phyloP scores from a whole-genome alignment of 352 stramenopile species.

The Blastocystis sp. region DNA sequence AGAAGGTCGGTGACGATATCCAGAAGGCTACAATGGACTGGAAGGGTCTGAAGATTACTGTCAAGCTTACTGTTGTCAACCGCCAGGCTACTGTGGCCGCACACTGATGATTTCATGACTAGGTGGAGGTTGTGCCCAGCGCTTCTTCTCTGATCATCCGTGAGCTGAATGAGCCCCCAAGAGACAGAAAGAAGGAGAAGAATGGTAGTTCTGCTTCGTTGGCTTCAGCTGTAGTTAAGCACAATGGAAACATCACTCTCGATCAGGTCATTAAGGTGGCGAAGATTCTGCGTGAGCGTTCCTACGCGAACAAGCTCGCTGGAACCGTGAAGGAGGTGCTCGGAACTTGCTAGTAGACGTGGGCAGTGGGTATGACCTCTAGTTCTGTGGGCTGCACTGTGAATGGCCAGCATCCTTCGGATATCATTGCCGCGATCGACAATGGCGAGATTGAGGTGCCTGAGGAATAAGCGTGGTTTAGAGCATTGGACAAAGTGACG shows the following conservation, averaged over 20 bases:
- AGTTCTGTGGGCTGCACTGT: constrained; percentile 97
- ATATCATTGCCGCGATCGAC: constrained; percentile 90
- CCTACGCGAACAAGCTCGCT: constrained; percentile 86
- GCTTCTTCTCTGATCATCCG: constrained; percentile 97
- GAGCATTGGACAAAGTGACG: background rate
- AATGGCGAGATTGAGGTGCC: constrained; percentile 93
- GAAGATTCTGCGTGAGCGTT: constrained; percentile 90
- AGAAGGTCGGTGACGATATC: constrained; percentile 99
- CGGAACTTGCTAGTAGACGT: constrained; percentile 77
- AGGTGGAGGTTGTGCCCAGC: constrained; percentile 86
- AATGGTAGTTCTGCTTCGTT: background rate
- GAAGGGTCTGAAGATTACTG: constrained; percentile 98
- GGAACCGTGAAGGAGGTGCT: constrained; percentile 99
- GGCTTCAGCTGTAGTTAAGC: constrained; percentile 76
- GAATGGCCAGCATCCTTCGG: constrained; percentile 89
- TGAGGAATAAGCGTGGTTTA: constrained; percentile 73
- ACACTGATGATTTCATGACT: background rate
- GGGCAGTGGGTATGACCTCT: background rate
- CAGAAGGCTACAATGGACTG: constrained; percentile 98
- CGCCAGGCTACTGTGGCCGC: constrained; percentile 73
- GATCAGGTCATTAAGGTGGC: constrained; percentile 97
- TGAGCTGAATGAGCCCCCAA: constrained; percentile 95
- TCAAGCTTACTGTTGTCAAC: constrained; percentile 99
- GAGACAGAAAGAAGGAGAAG: constrained; percentile 93
- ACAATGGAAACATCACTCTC: constrained; percentile 98